Evolutionary conservation across 805 yeast species (phyloP).

Genomic region (Lachancea meyersii): DNA sequence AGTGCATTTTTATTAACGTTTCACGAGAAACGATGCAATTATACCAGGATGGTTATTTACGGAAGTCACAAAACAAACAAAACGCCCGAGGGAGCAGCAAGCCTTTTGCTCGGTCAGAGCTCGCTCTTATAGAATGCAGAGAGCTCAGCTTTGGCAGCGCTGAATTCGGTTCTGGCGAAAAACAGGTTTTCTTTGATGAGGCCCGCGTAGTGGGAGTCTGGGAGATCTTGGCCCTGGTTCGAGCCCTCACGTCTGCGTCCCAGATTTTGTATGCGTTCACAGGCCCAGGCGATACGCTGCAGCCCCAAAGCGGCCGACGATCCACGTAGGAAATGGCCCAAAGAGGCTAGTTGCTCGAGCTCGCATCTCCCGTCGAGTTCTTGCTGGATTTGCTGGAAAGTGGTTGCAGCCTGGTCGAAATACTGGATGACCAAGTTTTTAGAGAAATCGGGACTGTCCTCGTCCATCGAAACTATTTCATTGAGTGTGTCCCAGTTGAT

Average conservation of each 20-base stretch:
- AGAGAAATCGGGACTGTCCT: constrained; percentile 90
- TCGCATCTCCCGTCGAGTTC: constrained; percentile 35
- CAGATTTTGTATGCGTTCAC: constrained; percentile 89
- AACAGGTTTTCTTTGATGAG: constrained; percentile 41
- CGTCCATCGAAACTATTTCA: constrained; percentile 91
- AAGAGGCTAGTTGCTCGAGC: constrained; percentile 55
- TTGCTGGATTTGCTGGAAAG: constrained; percentile 63
- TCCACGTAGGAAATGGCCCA: constrained; percentile 93
- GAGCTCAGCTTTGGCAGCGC: constrained; percentile 40
- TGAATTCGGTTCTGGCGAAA: constrained; percentile 44
- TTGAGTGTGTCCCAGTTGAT: constrained; percentile 85
- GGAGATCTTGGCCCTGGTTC: constrained; percentile 23
- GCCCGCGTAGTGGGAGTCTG: constrained; percentile 38
- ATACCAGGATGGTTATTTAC: neutral
- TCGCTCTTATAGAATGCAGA: constrained; percentile 41
- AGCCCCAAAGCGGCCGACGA: constrained; percentile 92
- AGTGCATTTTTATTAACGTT: neutral
- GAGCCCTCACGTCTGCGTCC: constrained; percentile 43
- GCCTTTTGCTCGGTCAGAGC: constrained; percentile 6
- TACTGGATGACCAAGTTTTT: constrained; percentile 71
- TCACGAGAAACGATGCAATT: neutral
- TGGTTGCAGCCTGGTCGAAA: constrained; percentile 81
- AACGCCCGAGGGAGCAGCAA: neutral
- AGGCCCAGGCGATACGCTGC: constrained; percentile 71
- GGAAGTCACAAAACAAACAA: neutral